Percentiles rank a stretch among this genome's conserved stretches.
Conservation (phyloP, 2,329 filamentous ascomycete genomes). For the Annulohypoxylon truncatum region DNA sequence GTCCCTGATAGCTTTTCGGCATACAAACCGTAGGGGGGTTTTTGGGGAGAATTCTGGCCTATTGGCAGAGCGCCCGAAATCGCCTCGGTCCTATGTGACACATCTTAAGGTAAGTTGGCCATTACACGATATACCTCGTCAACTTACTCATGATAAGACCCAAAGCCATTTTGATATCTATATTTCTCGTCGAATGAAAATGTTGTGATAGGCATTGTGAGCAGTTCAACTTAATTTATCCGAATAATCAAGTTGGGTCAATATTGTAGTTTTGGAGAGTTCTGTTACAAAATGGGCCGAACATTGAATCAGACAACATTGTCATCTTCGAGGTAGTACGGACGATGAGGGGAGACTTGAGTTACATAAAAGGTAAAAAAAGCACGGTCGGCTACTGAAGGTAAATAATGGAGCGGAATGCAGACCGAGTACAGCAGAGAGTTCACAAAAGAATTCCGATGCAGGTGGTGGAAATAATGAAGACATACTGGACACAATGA, state of each 20-base stretch:
- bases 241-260: slow-evolving; percentile 10
- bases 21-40: slow-evolving; percentile 75
- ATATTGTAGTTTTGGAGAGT: background rate
- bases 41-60: slow-evolving; percentile 77
- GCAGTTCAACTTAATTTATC: background rate
- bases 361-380: slow-evolving; percentile 1
- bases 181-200: slow-evolving; percentile 61
- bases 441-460: slow-evolving; percentile 28
- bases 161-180: slow-evolving; percentile 76
- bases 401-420: slow-evolving; percentile 30
- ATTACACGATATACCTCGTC: background rate
- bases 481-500: slow-evolving; percentile 5
- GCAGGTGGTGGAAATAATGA: background rate
- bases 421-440: background rate
- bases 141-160: slow-evolving; percentile 73
- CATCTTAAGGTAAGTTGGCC: background rate
- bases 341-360: background rate
- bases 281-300: background rate
- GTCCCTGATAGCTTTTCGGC: slow-evolving; percentile 74
- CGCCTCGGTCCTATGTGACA: slow-evolving; percentile 62
- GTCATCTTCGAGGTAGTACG: background rate
- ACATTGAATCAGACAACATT: slow-evolving; percentile 19
- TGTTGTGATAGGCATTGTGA: slow-evolving; percentile 51
- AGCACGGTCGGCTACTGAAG: slow-evolving; percentile 23
- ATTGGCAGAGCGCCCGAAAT: slow-evolving; percentile 73